These are phyloP conservation scores for Penicillium sp. DNA, from an alignment of 2,329 filamentous ascomycete genomes.

Conservation along the genomic window DNA sequence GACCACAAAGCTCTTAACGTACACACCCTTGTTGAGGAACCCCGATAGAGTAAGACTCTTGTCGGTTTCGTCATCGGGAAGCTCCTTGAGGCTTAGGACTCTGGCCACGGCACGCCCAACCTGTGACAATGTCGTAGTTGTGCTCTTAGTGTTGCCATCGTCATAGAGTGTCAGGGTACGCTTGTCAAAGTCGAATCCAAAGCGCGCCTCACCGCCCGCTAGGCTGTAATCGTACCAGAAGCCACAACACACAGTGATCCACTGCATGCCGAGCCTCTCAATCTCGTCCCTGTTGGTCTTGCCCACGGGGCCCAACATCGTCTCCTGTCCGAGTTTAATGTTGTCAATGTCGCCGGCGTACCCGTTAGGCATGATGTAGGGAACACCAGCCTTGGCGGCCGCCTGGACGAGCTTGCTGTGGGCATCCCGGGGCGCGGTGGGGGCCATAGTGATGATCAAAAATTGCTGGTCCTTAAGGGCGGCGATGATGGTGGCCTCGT, in stretches of 20 bases:
- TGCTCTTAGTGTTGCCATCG: slow-evolving; percentile 49
- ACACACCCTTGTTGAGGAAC: slow-evolving; percentile 52
- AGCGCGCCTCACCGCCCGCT: slow-evolving; percentile 35
- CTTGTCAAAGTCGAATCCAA: slow-evolving; percentile 52
- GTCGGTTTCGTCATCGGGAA: slow-evolving; percentile 41
- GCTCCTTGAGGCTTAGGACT: slow-evolving; percentile 48
- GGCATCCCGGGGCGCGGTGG: slow-evolving; percentile 45
- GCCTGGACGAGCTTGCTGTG: slow-evolving; percentile 54
- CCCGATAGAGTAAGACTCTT: slow-evolving; percentile 39
- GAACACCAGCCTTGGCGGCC: slow-evolving; percentile 55
- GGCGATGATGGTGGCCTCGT: slow-evolving; percentile 46
- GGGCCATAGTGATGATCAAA: slow-evolving; percentile 55
- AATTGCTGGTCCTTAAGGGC: slow-evolving; percentile 57
- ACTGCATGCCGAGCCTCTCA: slow-evolving; percentile 43
- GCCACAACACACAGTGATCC: slow-evolving; percentile 46
- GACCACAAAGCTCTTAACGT: slow-evolving; percentile 56
- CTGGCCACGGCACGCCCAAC: slow-evolving; percentile 53
- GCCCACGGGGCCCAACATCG: slow-evolving; percentile 31
- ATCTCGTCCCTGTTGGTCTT: slow-evolving; percentile 38
- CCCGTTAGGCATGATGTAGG: slow-evolving; percentile 57
- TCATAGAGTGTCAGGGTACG: slow-evolving; percentile 50
- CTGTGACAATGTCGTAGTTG: slow-evolving; percentile 59
- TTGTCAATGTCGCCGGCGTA: slow-evolving; percentile 34
- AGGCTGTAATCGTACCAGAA: slow-evolving; percentile 58
- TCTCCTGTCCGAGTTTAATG: slow-evolving; percentile 35